Percentiles rank a stretch among this genome's conserved stretches.
phyloP scores from a whole-genome alignment of 768 basidiomycete genomes.

The Lepiota subincarnata region DNA sequence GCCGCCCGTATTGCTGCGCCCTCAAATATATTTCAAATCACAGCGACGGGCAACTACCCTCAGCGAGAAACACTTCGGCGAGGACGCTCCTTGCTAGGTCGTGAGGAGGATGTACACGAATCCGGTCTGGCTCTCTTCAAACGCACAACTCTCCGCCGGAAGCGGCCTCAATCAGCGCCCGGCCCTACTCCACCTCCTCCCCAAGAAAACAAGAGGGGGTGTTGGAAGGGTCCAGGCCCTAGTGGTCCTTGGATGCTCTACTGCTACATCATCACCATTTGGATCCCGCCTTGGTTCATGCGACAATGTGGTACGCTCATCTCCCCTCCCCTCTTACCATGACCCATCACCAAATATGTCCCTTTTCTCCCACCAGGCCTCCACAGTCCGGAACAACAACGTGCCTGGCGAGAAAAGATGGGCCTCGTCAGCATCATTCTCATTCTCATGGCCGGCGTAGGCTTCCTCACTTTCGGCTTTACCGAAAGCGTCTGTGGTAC shows the following conservation, averaged over 20 bases:
- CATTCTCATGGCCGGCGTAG: slow-evolving; percentile 87
- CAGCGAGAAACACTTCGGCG: slow-evolving; percentile 59
- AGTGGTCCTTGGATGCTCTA: slow-evolving; percentile 95
- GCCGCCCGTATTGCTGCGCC: slow-evolving; percentile 5
- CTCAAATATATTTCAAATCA: neutral
- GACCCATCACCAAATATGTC: slow-evolving; percentile 5
- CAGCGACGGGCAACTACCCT: slow-evolving; percentile 81
- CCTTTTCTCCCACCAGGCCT: slow-evolving; percentile 53
- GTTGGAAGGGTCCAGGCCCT: slow-evolving; percentile 82
- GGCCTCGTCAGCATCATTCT: slow-evolving; percentile 82
- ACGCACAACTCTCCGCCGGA: slow-evolving; percentile 76
- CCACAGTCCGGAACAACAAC: slow-evolving; percentile 85
- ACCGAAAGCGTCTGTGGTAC: slow-evolving; percentile 90
- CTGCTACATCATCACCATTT: slow-evolving; percentile 79
- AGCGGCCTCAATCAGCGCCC: slow-evolving; percentile 45
- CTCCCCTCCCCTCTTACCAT: neutral
- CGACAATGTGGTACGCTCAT: slow-evolving; percentile 66
- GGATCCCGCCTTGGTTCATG: slow-evolving; percentile 77
- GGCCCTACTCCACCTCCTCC: slow-evolving; percentile 31
- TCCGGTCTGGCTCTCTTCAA: slow-evolving; percentile 92
- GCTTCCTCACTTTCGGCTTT: slow-evolving; percentile 98
- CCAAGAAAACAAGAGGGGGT: slow-evolving; percentile 41
- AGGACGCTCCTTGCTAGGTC: slow-evolving; percentile 83
- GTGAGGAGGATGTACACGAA: slow-evolving; percentile 90
- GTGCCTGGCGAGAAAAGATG: slow-evolving; percentile 98